Evolutionary conservation across 805 yeast species (phyloP), one percentile per base, ranked within the genome.

Genomic region (Hagleromyces aurorensis): DNA sequence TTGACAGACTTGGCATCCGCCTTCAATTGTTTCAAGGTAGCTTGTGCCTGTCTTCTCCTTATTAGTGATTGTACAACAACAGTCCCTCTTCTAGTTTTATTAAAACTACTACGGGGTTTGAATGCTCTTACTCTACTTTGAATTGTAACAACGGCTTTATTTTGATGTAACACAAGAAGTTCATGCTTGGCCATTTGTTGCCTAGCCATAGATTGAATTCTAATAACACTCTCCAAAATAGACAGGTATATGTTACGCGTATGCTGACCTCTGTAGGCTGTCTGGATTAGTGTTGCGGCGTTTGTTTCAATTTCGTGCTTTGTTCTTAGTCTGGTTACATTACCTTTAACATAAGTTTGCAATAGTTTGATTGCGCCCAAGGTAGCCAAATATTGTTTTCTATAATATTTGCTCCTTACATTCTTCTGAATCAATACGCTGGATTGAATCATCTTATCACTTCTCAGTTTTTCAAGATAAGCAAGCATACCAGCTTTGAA

Each of bases 401-500:
- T 80, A 55, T 71, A 73, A 43, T 70, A 63, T 16, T 67, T 59
- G 52, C 73, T 80, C 50, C 82, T 72, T 49, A 89, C 64, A 43
- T 81, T 73, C 69, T 84, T 85, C 61, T 91, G 97, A 40, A 89
- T 78, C 59, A 79, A 62, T 6, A 75, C 76, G 3, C 96, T 95
- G 27, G 93, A 76, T 27, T 63, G 69, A 47, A 70, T 70, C 36
- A 86, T 69, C 47, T 84, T 82, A 38, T 78, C 82, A 13, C 84
- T 64, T 57, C 97, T 75, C 48, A 79, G 59, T 41, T 84, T 84
- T 59, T 89, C 98, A 46, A 89, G 68, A 41, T 74, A 75, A 4
- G 97, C 97, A 55, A 91, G 68, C 79, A 89, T 81, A 52, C 98
- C 97, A 16, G 97, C 96, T 51, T 94, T 80, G 65, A 89, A 84